Percentiles rank a stretch among this genome's conserved stretches.
phyloP scores from a whole-genome alignment of 176 grass and related monocot genomes.

The Phoenix dactylifera region DNA sequence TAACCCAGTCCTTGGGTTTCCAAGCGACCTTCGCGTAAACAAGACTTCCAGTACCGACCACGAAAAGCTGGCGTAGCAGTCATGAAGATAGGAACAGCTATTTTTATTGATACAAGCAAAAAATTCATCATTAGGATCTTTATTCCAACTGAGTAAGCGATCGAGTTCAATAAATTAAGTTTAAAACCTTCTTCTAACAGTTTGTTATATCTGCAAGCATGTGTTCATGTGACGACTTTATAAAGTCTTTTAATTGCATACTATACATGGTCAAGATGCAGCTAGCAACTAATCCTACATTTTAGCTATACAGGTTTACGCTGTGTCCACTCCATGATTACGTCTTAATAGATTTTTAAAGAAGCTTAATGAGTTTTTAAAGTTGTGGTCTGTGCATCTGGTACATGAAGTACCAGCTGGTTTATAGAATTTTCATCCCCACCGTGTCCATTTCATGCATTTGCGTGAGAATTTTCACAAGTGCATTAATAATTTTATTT shows the following conservation, averaged over 20 bases:
- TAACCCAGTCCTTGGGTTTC: conserved; percentile 19
- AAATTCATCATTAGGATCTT: conserved; percentile 16
- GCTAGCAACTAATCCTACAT: neutral
- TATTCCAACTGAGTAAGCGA: conserved; percentile 3
- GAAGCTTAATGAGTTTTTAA: too few relatives aligned
- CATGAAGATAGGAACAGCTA: neutral
- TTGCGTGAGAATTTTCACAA: too few relatives aligned
- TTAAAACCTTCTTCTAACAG: conserved; percentile 6
- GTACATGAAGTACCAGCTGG: too few relatives aligned
- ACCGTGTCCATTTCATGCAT: too few relatives aligned
- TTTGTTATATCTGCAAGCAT: conserved; percentile 1
- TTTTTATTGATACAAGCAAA: neutral
- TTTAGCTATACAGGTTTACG: neutral
- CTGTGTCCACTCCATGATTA: too few relatives aligned
- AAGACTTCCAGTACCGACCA: neutral
- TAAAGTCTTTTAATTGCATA: neutral
- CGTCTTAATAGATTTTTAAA: too few relatives aligned
- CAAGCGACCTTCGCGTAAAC: conserved; percentile 42
- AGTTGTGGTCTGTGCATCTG: too few relatives aligned
- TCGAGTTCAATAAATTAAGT: neutral
- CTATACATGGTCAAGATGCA: neutral
- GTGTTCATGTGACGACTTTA: conserved; percentile 7
- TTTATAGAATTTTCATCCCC: too few relatives aligned
- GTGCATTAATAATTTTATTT: too few relatives aligned
- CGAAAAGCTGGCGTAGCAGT: conserved; percentile 3